Evolutionary conservation across 2,329 filamentous ascomycete genomes (phyloP), one percentile per base, ranked within the genome.

Genomic region (Macrophomina phaseolina): DNA sequence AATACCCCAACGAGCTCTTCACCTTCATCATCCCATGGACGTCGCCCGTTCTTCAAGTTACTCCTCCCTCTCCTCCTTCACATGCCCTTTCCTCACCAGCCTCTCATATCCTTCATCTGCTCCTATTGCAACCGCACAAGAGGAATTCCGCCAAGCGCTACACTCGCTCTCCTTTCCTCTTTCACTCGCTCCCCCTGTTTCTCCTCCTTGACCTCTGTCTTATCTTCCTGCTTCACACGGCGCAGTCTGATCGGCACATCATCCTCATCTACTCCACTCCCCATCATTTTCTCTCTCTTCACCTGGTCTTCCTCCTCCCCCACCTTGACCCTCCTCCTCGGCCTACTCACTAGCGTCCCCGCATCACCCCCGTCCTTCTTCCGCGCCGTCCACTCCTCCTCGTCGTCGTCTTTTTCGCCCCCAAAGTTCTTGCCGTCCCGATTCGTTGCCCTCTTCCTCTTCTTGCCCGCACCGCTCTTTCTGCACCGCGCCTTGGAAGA

Each of bases 261-360:
- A 5, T 53, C 48, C 12, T 38, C 40, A 14, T 66, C 36, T 8
- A 7, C 11, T 7, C 36, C 36, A 38, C 6, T 8, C 36, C 36
- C 23, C 23, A 3, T 3, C 23, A 23, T 23, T 23, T 23, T 3
- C 23, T 23, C 23, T 23, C 23, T 23, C 23, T 23, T 3, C 23
- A 23, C 23, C 23, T 23, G 23, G 23, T 23, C 36, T 38, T 32
- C 18, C 40, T 40, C n/a, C 42, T 40, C 64, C 48, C 66, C 49
- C 8, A 34, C 48, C 14, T 61, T 58, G n/a, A 14, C 34, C 40
- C 30, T 60, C 61, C 36, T 64, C 48, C 28, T 64, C 60, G 16
- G 30, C 60, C 45, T 61, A 28, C 4, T 14, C 46, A n/a, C 34
- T 45, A 14, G 38, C 66, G 6, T 48, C 60, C n/a, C 18, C 30